phyloP scores from a whole-genome alignment of 192 early-diverging fungal genomes.

The Rhizophagus prolifer region DNA sequence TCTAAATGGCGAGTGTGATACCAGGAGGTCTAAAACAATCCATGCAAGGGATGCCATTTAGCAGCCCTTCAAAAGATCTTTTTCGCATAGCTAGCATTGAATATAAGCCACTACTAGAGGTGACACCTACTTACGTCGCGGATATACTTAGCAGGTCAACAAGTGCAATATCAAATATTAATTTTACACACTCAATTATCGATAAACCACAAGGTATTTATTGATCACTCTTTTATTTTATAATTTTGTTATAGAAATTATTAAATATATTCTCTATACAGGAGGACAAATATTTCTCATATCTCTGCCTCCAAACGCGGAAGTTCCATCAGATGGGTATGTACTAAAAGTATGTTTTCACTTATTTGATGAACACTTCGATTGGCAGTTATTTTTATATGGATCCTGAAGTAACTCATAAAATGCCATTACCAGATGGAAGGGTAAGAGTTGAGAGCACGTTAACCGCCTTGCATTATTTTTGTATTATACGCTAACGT shows the following conservation, averaged over 20 bases:
- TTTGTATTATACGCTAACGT: not conserved
- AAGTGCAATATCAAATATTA: slow-evolving; percentile 26
- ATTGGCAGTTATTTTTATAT: slow-evolving; percentile 36
- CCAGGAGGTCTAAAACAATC: not conserved
- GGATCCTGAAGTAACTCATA: slow-evolving; percentile 35
- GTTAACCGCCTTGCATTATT: not conserved
- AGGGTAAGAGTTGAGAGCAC: not conserved
- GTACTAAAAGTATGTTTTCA: not conserved
- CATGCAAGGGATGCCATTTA: not conserved
- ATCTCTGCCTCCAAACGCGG: slow-evolving; percentile 13
- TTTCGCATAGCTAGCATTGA: slow-evolving; percentile 15
- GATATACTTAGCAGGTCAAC: slow-evolving; percentile 15
- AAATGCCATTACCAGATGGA: slow-evolving; percentile 29
- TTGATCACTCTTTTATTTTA: not conserved
- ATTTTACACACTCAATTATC: slow-evolving; percentile 39
- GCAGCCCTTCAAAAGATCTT: slow-evolving; percentile 7
- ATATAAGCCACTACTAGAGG: not conserved
- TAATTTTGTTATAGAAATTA: not conserved
- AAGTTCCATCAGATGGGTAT: slow-evolving; percentile 26
- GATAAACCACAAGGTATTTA: slow-evolving; percentile 39
- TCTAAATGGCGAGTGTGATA: slow-evolving; percentile 1
- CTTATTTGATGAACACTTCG: not conserved
- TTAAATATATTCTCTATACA: not conserved
- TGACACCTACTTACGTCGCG: not conserved
- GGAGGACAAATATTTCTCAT: slow-evolving; percentile 22